phyloP scores from a whole-genome alignment of 2,329 filamentous ascomycete species.

The Claviceps pusilla region DNA sequence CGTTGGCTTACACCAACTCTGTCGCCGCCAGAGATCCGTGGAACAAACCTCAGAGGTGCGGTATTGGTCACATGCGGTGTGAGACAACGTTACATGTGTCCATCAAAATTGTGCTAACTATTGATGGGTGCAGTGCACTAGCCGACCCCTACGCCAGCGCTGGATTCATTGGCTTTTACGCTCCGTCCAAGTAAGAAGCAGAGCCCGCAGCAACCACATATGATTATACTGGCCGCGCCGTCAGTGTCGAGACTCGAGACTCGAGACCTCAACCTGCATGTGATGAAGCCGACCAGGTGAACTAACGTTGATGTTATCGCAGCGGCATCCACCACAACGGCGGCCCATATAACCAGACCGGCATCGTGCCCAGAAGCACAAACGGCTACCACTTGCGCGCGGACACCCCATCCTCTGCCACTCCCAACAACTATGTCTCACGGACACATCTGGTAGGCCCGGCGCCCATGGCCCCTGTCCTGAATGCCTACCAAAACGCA shows the following conservation, averaged over 20 bases:
- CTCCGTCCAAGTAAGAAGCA: conserved; percentile 24
- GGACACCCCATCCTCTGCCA: conserved; percentile 24
- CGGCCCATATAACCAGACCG: conserved; percentile 17
- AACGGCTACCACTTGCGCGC: conserved; percentile 24
- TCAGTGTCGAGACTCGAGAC: background rate
- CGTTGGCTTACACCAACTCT: conserved; percentile 32
- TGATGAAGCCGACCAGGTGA: background rate
- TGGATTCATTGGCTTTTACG: conserved; percentile 21
- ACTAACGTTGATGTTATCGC: conserved; percentile 18
- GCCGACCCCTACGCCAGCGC: conserved; percentile 17
- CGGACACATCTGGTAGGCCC: conserved; percentile 27
- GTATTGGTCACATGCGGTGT: background rate
- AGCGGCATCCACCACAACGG: conserved; percentile 30
- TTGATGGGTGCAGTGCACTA: conserved; percentile 14
- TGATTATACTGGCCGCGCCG: background rate
- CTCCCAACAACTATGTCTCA: conserved; percentile 24
- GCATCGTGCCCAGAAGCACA: conserved; percentile 7
- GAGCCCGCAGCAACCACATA: background rate
- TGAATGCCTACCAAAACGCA: conserved; percentile 25
- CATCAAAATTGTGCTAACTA: conserved; percentile 4
- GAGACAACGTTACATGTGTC: conserved; percentile 7
- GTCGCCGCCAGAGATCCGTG: conserved; percentile 33
- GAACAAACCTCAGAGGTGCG: conserved; percentile 39
- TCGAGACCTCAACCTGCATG: too few species aligned
- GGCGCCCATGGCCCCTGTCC: conserved; percentile 14